phyloP scores from a whole-genome alignment of 768 basidiomycete species.

The Dendrothele bispora region DNA sequence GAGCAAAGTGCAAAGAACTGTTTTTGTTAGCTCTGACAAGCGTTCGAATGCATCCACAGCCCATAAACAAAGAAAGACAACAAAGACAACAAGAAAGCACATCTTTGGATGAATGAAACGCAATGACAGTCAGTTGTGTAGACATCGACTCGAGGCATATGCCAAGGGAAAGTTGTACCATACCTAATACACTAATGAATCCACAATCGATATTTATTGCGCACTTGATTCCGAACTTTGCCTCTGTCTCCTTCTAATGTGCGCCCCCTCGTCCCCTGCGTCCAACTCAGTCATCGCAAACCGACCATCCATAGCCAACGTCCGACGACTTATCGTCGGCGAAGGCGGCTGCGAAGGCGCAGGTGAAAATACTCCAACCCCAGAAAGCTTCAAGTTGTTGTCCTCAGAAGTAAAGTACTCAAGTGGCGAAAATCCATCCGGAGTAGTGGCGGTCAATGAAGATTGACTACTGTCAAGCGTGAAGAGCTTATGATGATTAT shows the following conservation, averaged over 20 bases:
- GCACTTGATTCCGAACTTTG: background rate
- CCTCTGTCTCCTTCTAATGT: slow-evolving; percentile 5
- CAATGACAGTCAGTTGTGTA: too few species aligned
- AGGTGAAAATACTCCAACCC: slow-evolving; percentile 75
- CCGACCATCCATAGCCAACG: slow-evolving; percentile 12
- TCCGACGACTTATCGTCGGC: slow-evolving; percentile 49
- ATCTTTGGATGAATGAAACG: too few species aligned
- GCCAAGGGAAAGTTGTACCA: too few species aligned
- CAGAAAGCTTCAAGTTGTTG: slow-evolving; percentile 56
- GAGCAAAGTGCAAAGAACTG: too few species aligned
- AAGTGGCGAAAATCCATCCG: slow-evolving; percentile 23
- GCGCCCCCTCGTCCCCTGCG: slow-evolving; percentile 1
- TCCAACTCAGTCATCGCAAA: slow-evolving; percentile 3
- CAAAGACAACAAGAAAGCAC: too few species aligned
- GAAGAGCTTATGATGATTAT: background rate
- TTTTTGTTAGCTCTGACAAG: too few species aligned
- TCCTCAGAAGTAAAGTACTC: slow-evolving; percentile 54
- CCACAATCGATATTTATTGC: background rate
- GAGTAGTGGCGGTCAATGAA: background rate
- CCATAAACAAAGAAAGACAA: too few species aligned
- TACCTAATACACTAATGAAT: background rate
- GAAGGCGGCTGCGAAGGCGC: slow-evolving; percentile 66
- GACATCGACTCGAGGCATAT: too few species aligned
- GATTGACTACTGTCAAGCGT: slow-evolving; percentile 2
- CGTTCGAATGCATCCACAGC: too few species aligned